Evolutionary conservation across 140 eudicot genomes (phyloP).

Genomic region (Flaveria floridana): DNA sequence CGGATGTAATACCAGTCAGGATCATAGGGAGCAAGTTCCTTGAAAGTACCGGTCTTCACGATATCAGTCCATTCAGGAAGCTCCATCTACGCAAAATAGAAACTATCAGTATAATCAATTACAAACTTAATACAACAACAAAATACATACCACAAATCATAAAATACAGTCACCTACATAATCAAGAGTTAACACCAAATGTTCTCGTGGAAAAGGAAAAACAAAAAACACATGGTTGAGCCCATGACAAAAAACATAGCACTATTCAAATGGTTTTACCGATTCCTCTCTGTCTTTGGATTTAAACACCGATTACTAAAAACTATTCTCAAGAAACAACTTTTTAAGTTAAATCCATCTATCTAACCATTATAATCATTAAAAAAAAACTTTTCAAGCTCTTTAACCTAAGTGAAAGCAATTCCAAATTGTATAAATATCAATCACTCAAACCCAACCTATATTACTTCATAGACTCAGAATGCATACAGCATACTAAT

Average conservation of each 20-base stretch:
- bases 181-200: too few relatives aligned
- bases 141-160: neutral
- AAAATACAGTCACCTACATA: neutral
- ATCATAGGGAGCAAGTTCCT: slow-evolving; percentile 75
- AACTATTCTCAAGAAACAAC: neutral
- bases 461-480: neutral
- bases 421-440: too few relatives aligned
- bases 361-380: neutral
- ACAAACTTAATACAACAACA: neutral
- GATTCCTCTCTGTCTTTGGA: too few relatives aligned
- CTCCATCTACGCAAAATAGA: slow-evolving; percentile 43
- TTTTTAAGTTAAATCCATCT: neutral
- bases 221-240: too few relatives aligned
- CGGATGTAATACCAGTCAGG: slow-evolving; percentile 76
- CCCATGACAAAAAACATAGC: too few relatives aligned
- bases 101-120: neutral
- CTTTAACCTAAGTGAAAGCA: too few relatives aligned
- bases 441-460: neutral
- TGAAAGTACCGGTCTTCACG: slow-evolving; percentile 62
- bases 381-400: neutral
- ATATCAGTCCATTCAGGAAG: slow-evolving; percentile 81
- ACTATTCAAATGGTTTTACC: too few relatives aligned
- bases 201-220: too few relatives aligned
- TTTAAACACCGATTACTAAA: neutral
- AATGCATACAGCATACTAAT: neutral